These are phyloP conservation scores for Wickerhamiella occidentalis DNA, from an alignment of 805 yeast species.

Conservation along the genomic window DNA sequence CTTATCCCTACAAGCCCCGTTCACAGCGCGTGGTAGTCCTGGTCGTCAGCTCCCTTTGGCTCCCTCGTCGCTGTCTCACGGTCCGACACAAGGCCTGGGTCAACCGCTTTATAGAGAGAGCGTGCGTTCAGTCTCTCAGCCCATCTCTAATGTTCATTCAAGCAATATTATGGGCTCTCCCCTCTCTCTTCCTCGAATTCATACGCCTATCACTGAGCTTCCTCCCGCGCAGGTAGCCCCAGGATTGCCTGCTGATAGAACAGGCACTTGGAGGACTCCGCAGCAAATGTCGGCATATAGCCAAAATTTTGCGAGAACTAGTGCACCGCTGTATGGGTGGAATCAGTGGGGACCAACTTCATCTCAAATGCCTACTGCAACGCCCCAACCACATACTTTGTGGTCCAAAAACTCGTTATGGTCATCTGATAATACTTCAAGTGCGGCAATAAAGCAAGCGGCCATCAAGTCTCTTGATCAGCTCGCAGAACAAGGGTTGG, in stretches of 20 bases:
- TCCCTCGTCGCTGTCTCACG: neutral
- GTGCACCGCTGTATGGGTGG: neutral
- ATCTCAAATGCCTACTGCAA: neutral
- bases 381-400: neutral
- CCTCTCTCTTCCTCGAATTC: neutral
- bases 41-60: neutral
- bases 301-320: neutral
- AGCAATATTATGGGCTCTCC: neutral
- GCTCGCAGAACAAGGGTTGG: constrained; percentile 19
- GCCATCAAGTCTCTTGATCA: constrained; percentile 21
- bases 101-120: neutral
- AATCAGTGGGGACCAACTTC: neutral
- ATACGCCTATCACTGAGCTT: neutral
- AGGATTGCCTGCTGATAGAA: neutral
- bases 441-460: constrained; percentile 17
- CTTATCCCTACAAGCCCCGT: neutral
- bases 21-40: neutral
- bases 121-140: neutral
- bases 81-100: neutral
- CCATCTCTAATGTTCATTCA: neutral
- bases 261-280: neutral
- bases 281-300: neutral
- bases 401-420: constrained; percentile 7
- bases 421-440: neutral
- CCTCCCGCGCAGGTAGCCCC: neutral